Base-by-base conservation (phyloP, 257 asterid genomes). In the Solanum chiquidenum region DNA sequence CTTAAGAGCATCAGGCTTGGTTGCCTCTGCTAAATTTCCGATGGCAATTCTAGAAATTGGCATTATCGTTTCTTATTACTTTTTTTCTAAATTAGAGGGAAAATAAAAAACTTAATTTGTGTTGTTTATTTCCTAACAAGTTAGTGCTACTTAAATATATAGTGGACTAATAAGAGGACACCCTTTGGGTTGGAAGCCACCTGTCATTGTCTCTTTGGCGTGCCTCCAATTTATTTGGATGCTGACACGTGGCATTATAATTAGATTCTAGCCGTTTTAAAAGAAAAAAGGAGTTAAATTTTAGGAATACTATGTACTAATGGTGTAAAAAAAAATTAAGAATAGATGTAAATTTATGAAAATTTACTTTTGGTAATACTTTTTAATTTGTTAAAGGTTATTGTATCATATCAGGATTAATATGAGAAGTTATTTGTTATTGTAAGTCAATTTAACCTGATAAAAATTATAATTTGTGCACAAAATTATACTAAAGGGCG, bases 1-100 rank as follows among this genome's bases (percentile, higher is more conserved):
- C 88, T 91, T 95, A 82, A 95, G 88, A 89, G 96, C 91, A 27
- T 94, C 98, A 2, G 98, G 98, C 86, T 93, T 86, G 90, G 90
- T 88, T 20, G 93, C 98, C 92, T 94, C 98, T 10, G 93, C 92
- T 75, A 93, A 91, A 80, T 88, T 88, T 76, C 98, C 98, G n/a
- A 95, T 29, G 31, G 98, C 87, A 58, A 94, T 93, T 86, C 88
- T 89, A 25, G 95, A 85, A 84, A 95, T 44, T 83, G 98, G 98
- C 98, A 95, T 94, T 91, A 71, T 87, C 20, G 12, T 66, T 58
- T 55, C 33, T 37, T 74, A 11, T 8, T 37, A 5, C 31, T 37
- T 52, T 52, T 6, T 4, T 3, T 14, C 4, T 79, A 2, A 25
- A 25, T 68, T 29, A 9, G 66, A 80, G 10, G 40, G 34, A 46